A percentile compares a stretch with the other conserved stretches of the same genome.
phyloP scores from a whole-genome alignment of 2,329 filamentous ascomycete species.

The Orbilia brochopaga region DNA sequence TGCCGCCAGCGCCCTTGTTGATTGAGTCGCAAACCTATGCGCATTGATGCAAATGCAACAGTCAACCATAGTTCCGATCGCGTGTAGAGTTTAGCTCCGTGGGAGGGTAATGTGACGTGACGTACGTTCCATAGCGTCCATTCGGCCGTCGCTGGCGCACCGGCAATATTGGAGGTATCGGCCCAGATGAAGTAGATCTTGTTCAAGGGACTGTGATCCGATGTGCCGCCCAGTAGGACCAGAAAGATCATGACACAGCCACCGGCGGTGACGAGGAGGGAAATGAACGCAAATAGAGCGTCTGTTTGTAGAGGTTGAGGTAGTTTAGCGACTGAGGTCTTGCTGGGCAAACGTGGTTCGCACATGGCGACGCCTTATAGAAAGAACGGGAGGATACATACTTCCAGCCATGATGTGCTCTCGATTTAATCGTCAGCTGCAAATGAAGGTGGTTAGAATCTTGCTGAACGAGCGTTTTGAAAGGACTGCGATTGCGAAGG shows the following conservation, averaged over 20 bases:
- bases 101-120: slow-evolving; percentile 70
- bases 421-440: slow-evolving; percentile 9
- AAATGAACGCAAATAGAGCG: slow-evolving; percentile 56
- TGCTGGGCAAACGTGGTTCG: slow-evolving; percentile 19
- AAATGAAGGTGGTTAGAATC: slow-evolving; percentile 12
- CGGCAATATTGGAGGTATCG: slow-evolving; percentile 73
- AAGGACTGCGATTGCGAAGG: slow-evolving; percentile 1
- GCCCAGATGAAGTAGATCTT: slow-evolving; percentile 85
- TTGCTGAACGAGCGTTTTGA: not conserved
- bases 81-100: slow-evolving; percentile 74
- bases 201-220: slow-evolving; percentile 66
- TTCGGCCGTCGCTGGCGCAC: slow-evolving; percentile 71
- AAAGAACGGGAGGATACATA: slow-evolving; percentile 20
- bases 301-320: slow-evolving; percentile 7
- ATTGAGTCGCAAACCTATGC: slow-evolving; percentile 39
- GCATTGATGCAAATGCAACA: slow-evolving; percentile 63
- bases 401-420: slow-evolving; percentile 47
- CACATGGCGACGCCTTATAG: slow-evolving; percentile 20
- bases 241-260: slow-evolving; percentile 70
- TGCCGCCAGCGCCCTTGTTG: slow-evolving; percentile 36
- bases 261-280: slow-evolving; percentile 68
- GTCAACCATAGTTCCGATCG: slow-evolving; percentile 62
- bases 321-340: slow-evolving; percentile 20
- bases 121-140: slow-evolving; percentile 94
- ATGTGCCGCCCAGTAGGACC: slow-evolving; percentile 68